Conservation (phyloP, 805 yeast genomes). For the Kuraishia capsulata region DNA sequence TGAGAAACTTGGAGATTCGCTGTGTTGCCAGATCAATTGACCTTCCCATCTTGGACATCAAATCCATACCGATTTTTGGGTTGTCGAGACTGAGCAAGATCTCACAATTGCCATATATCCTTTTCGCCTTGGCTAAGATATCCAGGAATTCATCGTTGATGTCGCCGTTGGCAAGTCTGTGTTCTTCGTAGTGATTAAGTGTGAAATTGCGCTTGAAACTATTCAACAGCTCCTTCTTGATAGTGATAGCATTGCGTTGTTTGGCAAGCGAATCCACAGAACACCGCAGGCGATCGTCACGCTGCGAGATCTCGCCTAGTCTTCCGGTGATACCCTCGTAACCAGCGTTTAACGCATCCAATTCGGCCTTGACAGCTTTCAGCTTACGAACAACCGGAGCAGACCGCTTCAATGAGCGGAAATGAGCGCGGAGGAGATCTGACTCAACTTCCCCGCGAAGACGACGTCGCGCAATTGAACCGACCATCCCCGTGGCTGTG, state of each 20-base stretch:
- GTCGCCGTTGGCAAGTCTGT: slow-evolving; percentile 37
- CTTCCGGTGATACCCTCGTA: slow-evolving; percentile 13
- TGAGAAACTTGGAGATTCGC: slow-evolving; percentile 34
- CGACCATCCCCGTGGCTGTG: slow-evolving; percentile 40
- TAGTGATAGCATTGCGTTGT: slow-evolving; percentile 23
- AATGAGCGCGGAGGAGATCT: slow-evolving; percentile 49
- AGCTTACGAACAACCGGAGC: slow-evolving; percentile 34
- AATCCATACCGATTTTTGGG: slow-evolving; percentile 52
- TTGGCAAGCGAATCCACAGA: slow-evolving; percentile 15
- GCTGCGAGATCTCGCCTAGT: slow-evolving; percentile 17
- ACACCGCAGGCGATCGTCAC: slow-evolving; percentile 9
- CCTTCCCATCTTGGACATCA: slow-evolving; percentile 49
- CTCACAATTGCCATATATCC: slow-evolving; percentile 59
- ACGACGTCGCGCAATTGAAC: slow-evolving; percentile 52
- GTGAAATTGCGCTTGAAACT: slow-evolving; percentile 57
- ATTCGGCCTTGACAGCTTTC: slow-evolving; percentile 17
- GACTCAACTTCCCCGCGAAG: slow-evolving; percentile 52
- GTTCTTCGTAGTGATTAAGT: slow-evolving; percentile 63
- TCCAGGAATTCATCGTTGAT: slow-evolving; percentile 43
- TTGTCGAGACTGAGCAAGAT: slow-evolving; percentile 63
- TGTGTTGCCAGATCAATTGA: slow-evolving; percentile 45
- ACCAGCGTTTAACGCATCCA: slow-evolving; percentile 15
- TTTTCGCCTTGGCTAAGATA: slow-evolving; percentile 51
- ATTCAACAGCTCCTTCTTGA: slow-evolving; percentile 43
- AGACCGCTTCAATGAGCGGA: slow-evolving; percentile 34